Percentiles rank a stretch among this genome's conserved stretches.
Conservation (phyloP, 148 eudicot species). For the Dianthus caryophyllus region DNA sequence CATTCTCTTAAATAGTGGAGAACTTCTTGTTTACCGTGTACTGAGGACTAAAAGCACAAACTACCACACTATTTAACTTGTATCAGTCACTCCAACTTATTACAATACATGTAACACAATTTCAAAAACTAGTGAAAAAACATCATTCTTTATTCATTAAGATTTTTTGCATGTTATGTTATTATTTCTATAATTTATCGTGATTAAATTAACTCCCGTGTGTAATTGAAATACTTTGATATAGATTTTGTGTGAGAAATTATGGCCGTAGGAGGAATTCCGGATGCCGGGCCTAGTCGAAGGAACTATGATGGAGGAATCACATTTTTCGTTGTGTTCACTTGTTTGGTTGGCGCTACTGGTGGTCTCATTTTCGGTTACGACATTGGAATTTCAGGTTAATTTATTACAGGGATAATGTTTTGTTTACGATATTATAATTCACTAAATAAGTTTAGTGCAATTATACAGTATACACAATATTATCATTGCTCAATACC, state of each 20-base stretch:
- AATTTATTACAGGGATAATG: not conserved
- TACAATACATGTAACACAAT: not conserved
- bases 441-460: too few relatives aligned
- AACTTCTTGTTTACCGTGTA: slow-evolving; percentile 11
- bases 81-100: slow-evolving; percentile 4
- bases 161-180: not conserved
- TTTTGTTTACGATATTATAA: not conserved
- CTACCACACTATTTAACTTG: not conserved
- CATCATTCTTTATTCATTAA: not conserved
- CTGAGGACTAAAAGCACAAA: not conserved
- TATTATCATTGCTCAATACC: too few relatives aligned
- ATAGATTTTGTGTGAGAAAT: not conserved
- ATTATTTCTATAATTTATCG: not conserved
- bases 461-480: too few relatives aligned
- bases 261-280: slow-evolving; percentile 24
- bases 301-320: slow-evolving; percentile 24
- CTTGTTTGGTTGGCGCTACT: slow-evolving; percentile 32
- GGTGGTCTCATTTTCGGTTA: slow-evolving; percentile 35
- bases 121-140: not conserved
- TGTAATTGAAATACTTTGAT: not conserved
- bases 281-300: not conserved
- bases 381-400: slow-evolving; percentile 33
- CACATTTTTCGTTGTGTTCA: slow-evolving; percentile 24
- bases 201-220: too few relatives aligned
- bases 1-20: slow-evolving; percentile 10